Evolutionary conservation across 2,329 filamentous ascomycete genomes (phyloP).

Genomic region (Diaporthe sp.): DNA sequence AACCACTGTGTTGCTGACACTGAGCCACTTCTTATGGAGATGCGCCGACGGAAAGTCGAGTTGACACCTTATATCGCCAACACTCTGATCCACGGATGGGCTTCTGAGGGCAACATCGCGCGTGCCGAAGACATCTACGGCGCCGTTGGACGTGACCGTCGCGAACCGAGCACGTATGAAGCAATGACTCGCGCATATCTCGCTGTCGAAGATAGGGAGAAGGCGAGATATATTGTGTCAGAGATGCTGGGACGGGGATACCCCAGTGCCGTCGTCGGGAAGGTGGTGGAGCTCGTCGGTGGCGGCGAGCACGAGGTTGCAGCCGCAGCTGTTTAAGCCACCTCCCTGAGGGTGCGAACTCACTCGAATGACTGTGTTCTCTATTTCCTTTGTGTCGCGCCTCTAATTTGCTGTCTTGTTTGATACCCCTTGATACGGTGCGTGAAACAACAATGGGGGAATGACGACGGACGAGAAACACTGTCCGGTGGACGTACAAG

Average conservation of each 20-base stretch:
- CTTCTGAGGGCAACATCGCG: conserved; percentile 82
- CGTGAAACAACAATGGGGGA: conserved; percentile 35
- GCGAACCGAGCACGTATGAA: conserved; percentile 98
- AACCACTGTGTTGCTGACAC: conserved; percentile 88
- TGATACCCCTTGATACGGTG: conserved; percentile 49
- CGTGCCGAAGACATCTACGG: conserved; percentile 87
- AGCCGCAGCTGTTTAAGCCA: conserved; percentile 39
- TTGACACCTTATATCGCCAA: conserved; percentile 99
- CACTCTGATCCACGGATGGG: conserved; percentile 97
- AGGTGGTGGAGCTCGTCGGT: conserved; percentile 91
- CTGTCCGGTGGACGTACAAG: conserved; percentile 5
- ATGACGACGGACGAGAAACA: conserved; percentile 31
- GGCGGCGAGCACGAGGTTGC: conserved; percentile 61
- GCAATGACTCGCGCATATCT: conserved; percentile 97
- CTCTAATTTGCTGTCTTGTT: conserved; percentile 42
- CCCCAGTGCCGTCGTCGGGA: conserved; percentile 90
- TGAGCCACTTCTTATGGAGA: conserved; percentile 79
- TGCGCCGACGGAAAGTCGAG: conserved; percentile 81
- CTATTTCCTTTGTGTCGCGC: conserved; percentile 42
- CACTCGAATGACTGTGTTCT: conserved; percentile 8
- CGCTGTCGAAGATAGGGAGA: conserved; percentile 82
- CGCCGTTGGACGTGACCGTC: conserved; percentile 80
- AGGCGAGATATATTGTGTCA: conserved; percentile 83
- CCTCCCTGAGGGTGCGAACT: conserved; percentile 38
- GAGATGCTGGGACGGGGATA: conserved; percentile 95